Evolutionary conservation across 306 rosid species (phyloP).

Genomic region (Vachellia pachyceras): DNA sequence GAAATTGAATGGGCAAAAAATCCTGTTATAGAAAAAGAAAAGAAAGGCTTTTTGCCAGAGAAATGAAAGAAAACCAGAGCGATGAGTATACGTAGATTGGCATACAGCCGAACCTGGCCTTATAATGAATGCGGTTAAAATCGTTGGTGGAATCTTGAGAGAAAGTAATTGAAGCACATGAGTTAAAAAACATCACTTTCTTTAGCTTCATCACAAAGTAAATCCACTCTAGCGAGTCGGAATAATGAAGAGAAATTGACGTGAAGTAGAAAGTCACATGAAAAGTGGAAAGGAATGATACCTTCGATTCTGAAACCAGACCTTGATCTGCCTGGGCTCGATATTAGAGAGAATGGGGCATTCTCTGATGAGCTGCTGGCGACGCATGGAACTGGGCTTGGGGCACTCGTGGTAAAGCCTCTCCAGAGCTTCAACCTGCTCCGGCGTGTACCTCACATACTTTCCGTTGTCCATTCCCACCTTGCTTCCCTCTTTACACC

Average conservation of each 20-base stretch:
- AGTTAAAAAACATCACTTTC: not conserved
- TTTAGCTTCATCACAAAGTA: conserved; percentile 14
- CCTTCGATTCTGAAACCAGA: conserved; percentile 99
- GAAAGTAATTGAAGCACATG: not conserved
- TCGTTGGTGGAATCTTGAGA: not conserved
- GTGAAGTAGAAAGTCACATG: not conserved
- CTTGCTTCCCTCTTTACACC: conserved; percentile 70
- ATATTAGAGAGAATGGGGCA: conserved; percentile 96
- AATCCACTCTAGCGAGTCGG: not conserved
- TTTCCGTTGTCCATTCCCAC: conserved; percentile 86
- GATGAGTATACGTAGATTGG: not conserved
- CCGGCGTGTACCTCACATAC: conserved; percentile 95
- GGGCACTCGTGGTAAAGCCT: conserved; percentile 97
- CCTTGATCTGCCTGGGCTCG: conserved; percentile 98
- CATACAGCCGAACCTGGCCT: conserved; percentile 6
- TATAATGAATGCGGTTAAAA: not conserved
- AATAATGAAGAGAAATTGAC: not conserved
- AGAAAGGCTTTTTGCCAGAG: not conserved
- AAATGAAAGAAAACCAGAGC: not conserved
- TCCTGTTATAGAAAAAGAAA: not conserved
- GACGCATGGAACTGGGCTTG: conserved; percentile 93
- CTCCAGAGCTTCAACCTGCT: conserved; percentile 95
- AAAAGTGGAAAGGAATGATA: conserved; percentile 9
- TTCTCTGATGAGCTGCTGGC: conserved; percentile 95
- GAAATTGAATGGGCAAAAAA: not conserved